Percentiles rank a stretch among this genome's conserved stretches.
Evolutionary conservation across 2,329 filamentous ascomycete genomes (phyloP).

Genomic region (Tolypocladium nubicola): DNA sequence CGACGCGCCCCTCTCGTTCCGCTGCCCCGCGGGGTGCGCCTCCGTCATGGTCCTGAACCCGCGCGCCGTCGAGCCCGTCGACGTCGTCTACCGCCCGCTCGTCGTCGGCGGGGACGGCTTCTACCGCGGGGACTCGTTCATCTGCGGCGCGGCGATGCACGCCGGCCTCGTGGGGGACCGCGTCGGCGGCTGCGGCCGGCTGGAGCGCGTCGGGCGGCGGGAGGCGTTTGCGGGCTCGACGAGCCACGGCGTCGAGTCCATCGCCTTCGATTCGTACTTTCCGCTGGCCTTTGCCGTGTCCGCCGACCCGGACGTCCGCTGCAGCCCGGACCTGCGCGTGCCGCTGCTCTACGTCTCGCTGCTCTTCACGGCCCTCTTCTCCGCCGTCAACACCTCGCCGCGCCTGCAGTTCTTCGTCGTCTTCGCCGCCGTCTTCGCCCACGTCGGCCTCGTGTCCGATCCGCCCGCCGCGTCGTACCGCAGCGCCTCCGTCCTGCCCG

Average conservation of each 20-base stretch:
- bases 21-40: constrained; percentile 63
- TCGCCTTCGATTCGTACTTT: constrained; percentile 79
- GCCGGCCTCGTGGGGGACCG: constrained; percentile 66
- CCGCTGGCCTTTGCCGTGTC: constrained; percentile 73
- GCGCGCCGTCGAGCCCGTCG: constrained; percentile 61
- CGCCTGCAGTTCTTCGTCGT: constrained; percentile 74
- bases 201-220: constrained; percentile 60
- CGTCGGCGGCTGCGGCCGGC: constrained; percentile 72
- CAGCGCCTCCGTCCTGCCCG: constrained; percentile 33
- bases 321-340: constrained; percentile 76
- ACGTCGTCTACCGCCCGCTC: constrained; percentile 51
- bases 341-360: constrained; percentile 73
- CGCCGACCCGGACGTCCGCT: constrained; percentile 44
- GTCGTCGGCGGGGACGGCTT: constrained; percentile 55
- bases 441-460: constrained; percentile 86
- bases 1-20: constrained; percentile 58
- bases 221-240: constrained; percentile 52
- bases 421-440: constrained; percentile 78
- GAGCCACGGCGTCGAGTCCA: constrained; percentile 64
- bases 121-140: constrained; percentile 83
- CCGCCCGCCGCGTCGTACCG: constrained; percentile 71
- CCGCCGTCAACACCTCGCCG: constrained; percentile 70
- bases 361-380: constrained; percentile 66
- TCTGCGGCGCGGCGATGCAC: constrained; percentile 78
- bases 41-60: constrained; percentile 57